Evolutionary conservation across 495 filamentous ascomycete genomes (phyloP).

Genomic region (Chaetomium fimeti): DNA sequence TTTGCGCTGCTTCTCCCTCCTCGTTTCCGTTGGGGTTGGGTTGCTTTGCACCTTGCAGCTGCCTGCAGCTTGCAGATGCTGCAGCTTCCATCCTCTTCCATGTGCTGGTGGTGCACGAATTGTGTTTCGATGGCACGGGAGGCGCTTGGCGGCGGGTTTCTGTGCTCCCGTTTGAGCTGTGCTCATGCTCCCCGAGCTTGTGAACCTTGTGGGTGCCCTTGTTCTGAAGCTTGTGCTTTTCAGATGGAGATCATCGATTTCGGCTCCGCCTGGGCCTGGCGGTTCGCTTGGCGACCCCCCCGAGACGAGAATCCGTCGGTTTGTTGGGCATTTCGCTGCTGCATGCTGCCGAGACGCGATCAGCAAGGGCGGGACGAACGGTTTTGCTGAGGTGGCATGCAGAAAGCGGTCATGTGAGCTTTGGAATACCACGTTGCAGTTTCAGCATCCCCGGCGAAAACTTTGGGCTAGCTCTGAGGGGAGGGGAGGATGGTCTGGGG

Average conservation of each 20-base stretch:
- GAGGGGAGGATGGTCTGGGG: not conserved
- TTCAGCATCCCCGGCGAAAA: not conserved
- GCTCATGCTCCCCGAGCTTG: not conserved
- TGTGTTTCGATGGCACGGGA: not conserved
- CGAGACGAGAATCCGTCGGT: not conserved
- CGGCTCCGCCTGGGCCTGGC: not conserved
- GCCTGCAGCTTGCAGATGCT: not conserved
- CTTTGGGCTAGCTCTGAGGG: not conserved
- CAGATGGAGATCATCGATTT: not conserved
- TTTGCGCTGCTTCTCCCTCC: too few relatives aligned
- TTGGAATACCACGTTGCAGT: constrained; percentile 4
- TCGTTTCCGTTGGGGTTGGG: too few relatives aligned
- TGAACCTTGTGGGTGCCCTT: too few relatives aligned
- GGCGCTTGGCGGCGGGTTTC: not conserved
- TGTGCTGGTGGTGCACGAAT: not conserved
- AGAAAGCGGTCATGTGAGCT: constrained; percentile 3
- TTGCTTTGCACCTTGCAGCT: not conserved
- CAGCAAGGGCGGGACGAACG: constrained; percentile 7
- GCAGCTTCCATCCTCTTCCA: constrained; percentile 1
- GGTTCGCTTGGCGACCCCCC: not conserved
- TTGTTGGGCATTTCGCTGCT: not conserved
- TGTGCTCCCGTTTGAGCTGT: not conserved
- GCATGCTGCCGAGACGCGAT: not conserved
- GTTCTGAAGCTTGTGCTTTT: not conserved
- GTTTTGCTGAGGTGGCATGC: constrained; percentile 5